These are phyloP conservation scores for Hemisphaericaspora subhashii DNA, from an alignment of 1,139 yeast genomes.

Conservation along the genomic window DNA sequence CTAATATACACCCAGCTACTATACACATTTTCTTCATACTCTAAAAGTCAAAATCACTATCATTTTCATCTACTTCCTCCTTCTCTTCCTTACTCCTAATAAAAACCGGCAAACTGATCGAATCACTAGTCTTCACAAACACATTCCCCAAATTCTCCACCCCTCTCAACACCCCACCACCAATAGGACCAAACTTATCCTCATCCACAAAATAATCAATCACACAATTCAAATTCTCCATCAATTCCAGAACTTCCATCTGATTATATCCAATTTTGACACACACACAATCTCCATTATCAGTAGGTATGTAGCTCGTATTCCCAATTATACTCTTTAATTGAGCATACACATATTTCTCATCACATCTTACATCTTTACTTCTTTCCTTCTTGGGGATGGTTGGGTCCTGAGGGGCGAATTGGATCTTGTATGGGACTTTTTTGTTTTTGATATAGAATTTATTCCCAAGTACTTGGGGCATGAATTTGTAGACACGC, in stretches of 20 bases:
- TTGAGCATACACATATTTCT: slow-evolving; percentile 60
- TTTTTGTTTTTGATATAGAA: slow-evolving; percentile 60
- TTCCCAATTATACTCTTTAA: slow-evolving; percentile 60
- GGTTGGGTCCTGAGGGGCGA: slow-evolving; percentile 54
- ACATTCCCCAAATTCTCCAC: slow-evolving; percentile 47
- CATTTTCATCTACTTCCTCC: slow-evolving; percentile 19
- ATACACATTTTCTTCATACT: slow-evolving; percentile 1
- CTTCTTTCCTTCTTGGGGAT: slow-evolving; percentile 38
- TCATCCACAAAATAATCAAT: slow-evolving; percentile 50
- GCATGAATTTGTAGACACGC: slow-evolving; percentile 59
- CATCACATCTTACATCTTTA: slow-evolving; percentile 58
- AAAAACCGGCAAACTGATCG: slow-evolving; percentile 54
- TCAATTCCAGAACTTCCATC: slow-evolving; percentile 43
- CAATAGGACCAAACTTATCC: slow-evolving; percentile 45
- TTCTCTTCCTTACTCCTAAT: slow-evolving; percentile 15
- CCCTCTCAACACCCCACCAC: slow-evolving; percentile 54
- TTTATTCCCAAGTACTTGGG: slow-evolving; percentile 53
- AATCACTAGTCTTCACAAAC: slow-evolving; percentile 62
- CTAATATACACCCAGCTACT: background rate
- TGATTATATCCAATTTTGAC: slow-evolving; percentile 55
- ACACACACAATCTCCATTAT: slow-evolving; percentile 52
- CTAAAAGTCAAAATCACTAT: slow-evolving; percentile 30
- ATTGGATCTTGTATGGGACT: slow-evolving; percentile 64
- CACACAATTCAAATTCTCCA: slow-evolving; percentile 57
- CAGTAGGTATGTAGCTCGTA: slow-evolving; percentile 58